Percentiles rank a stretch among this genome's conserved stretches.
Evolutionary conservation across 225 moss, liverwort and hornwort genomes (phyloP).

Genomic region (Thuidium tamariscinum): DNA sequence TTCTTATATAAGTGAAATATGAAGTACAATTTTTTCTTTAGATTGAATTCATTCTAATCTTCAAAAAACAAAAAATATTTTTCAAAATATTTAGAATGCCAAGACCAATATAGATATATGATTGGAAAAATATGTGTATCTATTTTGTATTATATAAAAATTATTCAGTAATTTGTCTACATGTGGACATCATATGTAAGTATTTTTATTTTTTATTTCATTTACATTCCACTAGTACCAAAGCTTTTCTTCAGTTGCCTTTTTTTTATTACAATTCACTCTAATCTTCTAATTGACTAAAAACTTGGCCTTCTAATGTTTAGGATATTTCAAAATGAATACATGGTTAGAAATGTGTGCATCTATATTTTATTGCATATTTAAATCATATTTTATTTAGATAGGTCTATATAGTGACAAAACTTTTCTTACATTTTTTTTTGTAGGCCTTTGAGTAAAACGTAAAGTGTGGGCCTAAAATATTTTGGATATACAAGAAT

Average conservation of each 20-base stretch:
- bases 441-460: fast-evolving
- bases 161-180: not conserved
- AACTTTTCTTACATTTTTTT: fast-evolving
- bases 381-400: not conserved
- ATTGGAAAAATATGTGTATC: not conserved
- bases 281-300: not conserved
- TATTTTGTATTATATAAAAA: not conserved
- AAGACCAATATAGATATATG: fast-evolving
- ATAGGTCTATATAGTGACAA: not conserved
- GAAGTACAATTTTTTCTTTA: not conserved
- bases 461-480: not conserved
- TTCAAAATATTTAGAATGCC: not conserved
- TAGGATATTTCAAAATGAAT: not conserved
- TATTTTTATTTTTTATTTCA: not conserved
- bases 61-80: not conserved
- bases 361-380: fast-evolving
- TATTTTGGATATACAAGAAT: not conserved
- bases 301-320: fast-evolving
- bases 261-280: fast-evolving
- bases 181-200: not conserved
- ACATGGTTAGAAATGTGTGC: fast-evolving
- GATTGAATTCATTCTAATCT: too few species aligned
- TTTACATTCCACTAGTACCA: fast-evolving
- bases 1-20: too few species aligned
- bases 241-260: not conserved